These are phyloP conservation scores for Posidonia australis DNA, from an alignment of 106 monocot genomes.

Conservation along the genomic window DNA sequence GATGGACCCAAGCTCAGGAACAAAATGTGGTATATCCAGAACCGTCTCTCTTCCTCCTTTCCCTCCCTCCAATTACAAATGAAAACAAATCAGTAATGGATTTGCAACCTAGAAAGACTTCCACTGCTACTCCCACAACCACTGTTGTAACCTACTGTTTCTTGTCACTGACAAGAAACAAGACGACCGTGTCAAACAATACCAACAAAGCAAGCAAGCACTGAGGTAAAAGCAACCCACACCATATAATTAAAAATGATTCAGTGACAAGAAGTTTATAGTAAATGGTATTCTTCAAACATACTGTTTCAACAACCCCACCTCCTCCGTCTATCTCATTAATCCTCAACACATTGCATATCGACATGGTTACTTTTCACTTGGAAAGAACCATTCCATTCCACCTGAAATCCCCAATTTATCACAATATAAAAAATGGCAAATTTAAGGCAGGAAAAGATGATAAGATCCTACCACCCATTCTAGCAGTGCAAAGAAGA, in stretches of 20 bases:
- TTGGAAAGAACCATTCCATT: neutral
- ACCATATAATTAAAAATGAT: neutral
- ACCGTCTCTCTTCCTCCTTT: neutral
- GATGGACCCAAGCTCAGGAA: too few relatives aligned
- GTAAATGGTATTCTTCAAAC: neutral
- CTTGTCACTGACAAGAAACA: conserved; percentile 10
- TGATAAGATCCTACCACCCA: neutral
- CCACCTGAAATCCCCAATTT: too few relatives aligned
- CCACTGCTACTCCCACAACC: neutral
- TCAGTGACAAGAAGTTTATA: neutral
- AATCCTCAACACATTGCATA: neutral
- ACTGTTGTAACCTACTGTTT: neutral
- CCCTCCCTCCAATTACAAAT: neutral
- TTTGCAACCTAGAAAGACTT: neutral
- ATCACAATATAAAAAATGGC: too few relatives aligned
- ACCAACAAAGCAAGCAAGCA: conserved; percentile 3
- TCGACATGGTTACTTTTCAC: neutral
- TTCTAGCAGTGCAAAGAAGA: neutral
- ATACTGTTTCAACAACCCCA: neutral
- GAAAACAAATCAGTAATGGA: neutral
- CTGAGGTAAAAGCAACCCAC: neutral
- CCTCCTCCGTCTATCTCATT: neutral
- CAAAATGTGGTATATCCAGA: too few relatives aligned
- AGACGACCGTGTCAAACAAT: neutral
- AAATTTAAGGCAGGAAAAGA: neutral